Evolutionary conservation across 169 alveolate species (phyloP).

Genomic region (Eimeria tenella): DNA sequence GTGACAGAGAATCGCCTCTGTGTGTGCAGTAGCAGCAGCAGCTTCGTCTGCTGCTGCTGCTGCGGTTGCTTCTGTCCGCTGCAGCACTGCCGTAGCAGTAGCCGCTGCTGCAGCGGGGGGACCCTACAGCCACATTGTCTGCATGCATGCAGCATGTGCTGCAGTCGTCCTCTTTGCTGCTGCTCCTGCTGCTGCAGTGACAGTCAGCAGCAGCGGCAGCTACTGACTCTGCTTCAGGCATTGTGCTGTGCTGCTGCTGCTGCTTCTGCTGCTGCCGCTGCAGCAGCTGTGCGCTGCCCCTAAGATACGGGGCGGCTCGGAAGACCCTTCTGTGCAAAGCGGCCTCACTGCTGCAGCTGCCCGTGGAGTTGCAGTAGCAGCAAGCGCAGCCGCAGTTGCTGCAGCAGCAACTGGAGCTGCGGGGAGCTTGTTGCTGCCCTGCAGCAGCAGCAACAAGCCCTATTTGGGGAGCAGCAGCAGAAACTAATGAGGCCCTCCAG

Average conservation of each 20-base stretch:
- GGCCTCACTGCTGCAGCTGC: not conserved
- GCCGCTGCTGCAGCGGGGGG: conserved; percentile 22
- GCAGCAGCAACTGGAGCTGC: not conserved
- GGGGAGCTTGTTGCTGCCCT: not conserved
- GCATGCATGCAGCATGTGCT: conserved; percentile 32
- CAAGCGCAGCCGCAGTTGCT: no score
- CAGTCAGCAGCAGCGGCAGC: conserved; percentile 2
- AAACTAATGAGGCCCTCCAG: not conserved
- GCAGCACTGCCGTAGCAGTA: not conserved
- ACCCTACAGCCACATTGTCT: not conserved
- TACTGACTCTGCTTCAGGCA: conserved; percentile 25
- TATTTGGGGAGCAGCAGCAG: not conserved
- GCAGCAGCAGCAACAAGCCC: not conserved
- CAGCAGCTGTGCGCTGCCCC: not conserved
- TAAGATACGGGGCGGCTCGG: no score
- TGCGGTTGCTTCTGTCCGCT: not conserved
- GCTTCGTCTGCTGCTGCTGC: not conserved
- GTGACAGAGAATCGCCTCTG: not conserved
- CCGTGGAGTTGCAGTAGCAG: not conserved
- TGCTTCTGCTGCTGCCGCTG: conserved; percentile 32
- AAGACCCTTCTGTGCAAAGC: no score
- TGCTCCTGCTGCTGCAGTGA: conserved; percentile 38
- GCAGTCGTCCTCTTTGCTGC: conserved; percentile 32
- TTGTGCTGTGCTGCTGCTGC: conserved; percentile 11
- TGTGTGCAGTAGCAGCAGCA: conserved; percentile 11